Conservation (phyloP, 768 basidiomycete species). For the Suillus paluster region DNA sequence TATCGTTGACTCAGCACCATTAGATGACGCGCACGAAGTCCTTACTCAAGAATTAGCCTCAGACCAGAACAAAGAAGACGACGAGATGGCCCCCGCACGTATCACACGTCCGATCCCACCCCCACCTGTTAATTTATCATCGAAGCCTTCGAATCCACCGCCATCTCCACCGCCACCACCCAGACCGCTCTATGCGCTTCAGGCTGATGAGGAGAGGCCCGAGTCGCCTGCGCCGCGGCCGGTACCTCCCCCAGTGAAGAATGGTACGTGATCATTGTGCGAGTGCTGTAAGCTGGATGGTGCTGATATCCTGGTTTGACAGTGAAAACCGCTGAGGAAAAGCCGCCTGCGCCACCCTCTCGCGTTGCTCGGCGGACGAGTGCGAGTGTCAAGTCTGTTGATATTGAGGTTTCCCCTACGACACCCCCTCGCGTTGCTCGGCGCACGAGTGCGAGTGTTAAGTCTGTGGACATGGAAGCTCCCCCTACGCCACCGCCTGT, state of each 20-base stretch:
- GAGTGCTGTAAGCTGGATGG: background rate
- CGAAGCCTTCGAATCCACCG: slow-evolving; percentile 22
- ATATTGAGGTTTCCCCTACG: slow-evolving; percentile 16
- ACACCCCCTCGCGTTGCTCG: slow-evolving; percentile 17
- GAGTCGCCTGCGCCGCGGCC: slow-evolving; percentile 35
- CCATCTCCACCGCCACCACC: slow-evolving; percentile 22
- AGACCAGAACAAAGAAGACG: slow-evolving; percentile 21
- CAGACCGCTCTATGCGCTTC: slow-evolving; percentile 16
- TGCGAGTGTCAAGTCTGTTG: slow-evolving; percentile 12
- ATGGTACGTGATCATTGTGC: slow-evolving; percentile 20
- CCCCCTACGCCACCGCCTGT: slow-evolving; percentile 25
- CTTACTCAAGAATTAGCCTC: too few relatives aligned
- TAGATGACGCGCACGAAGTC: background rate
- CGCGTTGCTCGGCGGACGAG: slow-evolving; percentile 27
- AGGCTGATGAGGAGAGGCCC: slow-evolving; percentile 26
- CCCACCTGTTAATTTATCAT: slow-evolving; percentile 33
- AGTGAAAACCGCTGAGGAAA: slow-evolving; percentile 17
- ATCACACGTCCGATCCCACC: slow-evolving; percentile 36
- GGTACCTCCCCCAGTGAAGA: slow-evolving; percentile 34
- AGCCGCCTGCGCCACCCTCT: slow-evolving; percentile 9
- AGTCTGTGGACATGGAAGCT: slow-evolving; percentile 12
- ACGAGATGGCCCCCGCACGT: slow-evolving; percentile 36
- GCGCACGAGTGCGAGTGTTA: slow-evolving; percentile 25
- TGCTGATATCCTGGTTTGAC: slow-evolving; percentile 12
- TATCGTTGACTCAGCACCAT: background rate